Base-by-base conservation (phyloP, 139 green algal genomes). In the Chlamydomonas sp. region DNA sequence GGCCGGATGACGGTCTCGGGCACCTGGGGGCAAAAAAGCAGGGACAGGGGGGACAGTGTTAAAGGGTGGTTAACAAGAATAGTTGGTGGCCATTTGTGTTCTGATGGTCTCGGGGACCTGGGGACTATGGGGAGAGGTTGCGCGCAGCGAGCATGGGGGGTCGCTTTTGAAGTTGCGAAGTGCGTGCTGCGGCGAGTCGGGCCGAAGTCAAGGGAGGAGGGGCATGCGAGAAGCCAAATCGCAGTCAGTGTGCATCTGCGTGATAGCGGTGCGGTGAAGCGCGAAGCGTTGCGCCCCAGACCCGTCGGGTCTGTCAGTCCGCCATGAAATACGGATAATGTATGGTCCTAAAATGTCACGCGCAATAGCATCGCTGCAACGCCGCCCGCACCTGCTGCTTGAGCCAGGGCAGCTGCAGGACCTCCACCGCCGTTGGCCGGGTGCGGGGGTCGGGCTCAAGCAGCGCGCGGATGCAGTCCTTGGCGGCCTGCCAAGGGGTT, bases 391-490 rank as follows among this genome's bases (percentile, higher is more conserved):
- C 84, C 84, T 83, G 84, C 66, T 72, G 61, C 60, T 89, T 84
- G 67, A 89, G 77, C 84, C 84, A 89, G 66, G 84, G 77, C 84
- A 89, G 66, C 58, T 58, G n/a, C 62, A 89, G 84, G 66, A 84
- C 84, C 59, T 92, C 31, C 58, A 59, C 63, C 0, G 92, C 89
- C 1, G 66, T 89, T 49, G 92, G 90, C 1, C 92, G 89, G 5
- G 57, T 0, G 5, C n/a, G 20, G 0, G 90, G 87, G 69, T 93
- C 81, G 58, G 91, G 88, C 59, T 90, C 78, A 31, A 95, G 82
- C 90, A 95, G 90, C 3, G 68, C 60, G 2, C 74, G 68, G 83
- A 95, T 93, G 82, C 88, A 92, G 79, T 95, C 89, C 88, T 93
- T 93, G 61, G 90, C 92, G 3, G 78, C 64, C 68, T 87, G 85